Base-by-base conservation (phyloP, 352 stramenopile species). In the Phytopythium vexans region DNA sequence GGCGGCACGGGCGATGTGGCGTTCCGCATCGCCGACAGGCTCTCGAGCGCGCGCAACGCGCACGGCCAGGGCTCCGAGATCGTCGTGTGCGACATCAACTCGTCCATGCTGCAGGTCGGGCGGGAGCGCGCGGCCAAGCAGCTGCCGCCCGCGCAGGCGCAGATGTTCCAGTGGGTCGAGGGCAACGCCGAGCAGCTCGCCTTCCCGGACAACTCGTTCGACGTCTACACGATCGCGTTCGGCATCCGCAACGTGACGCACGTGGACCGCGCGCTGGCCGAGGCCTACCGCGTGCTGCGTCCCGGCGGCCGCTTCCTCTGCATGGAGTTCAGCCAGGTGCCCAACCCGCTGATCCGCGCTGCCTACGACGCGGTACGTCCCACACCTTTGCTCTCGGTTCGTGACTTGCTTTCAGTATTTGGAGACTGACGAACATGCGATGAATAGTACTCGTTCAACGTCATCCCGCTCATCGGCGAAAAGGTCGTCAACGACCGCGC, bases 151-250 rank as follows among this genome's bases (percentile, higher is more conserved):
- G 68, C 80, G 56, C 58, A 79, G 56, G 58, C 56, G 38, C 60
- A 64, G 37, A 67, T 93, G 46, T 91, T 96, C 58, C 68, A 69
- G 31, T 99, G 97, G 79, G 75, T 95, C 14, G 77, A 99, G 68
- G 97, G 94, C 46, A 97, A 99, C 71, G 97, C 97, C 3, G 96
- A 99, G 79, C 69, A 87, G 49, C 77, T 99, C 35, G 82, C 81
- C 46, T 99, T 99, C 58, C 73, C 88, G 41, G 82, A 96, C 65
- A 87, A 98, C 67, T 90, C 85, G 39, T 99, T 99, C 68, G 97
- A 99, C 72, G 76, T 98, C 21, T 99, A 99, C 67, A 99, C 97
- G 12, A 99, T 99, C 68, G 95, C 97, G 4, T 99, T 99, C 76
- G 97, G 97, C 21, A 96, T 99, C 56, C 82, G 97, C 15, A 99